Conservation (phyloP, 805 yeast genomes). For the Candida golubevii region DNA sequence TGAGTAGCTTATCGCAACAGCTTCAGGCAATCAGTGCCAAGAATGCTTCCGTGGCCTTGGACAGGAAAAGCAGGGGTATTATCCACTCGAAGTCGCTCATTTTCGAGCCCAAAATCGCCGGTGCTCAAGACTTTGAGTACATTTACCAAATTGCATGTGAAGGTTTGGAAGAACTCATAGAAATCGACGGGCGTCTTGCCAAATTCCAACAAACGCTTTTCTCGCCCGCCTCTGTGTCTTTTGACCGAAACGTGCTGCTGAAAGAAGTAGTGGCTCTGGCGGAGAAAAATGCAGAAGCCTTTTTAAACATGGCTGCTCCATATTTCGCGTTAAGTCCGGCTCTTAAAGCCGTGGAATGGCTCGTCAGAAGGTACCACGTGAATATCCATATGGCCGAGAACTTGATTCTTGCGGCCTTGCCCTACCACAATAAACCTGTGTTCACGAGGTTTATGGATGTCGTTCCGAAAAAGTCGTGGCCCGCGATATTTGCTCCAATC, state of each 20-base stretch:
- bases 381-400: conserved; percentile 76
- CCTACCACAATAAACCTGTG: conserved; percentile 71
- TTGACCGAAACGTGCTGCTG: conserved; percentile 80
- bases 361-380: conserved; percentile 83
- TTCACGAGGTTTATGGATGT: conserved; percentile 76
- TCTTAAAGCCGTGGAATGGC: conserved; percentile 87
- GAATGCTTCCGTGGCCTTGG: conserved; percentile 70
- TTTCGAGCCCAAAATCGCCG: conserved; percentile 81
- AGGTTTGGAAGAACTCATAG: conserved; percentile 68
- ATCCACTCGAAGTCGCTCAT: conserved; percentile 85
- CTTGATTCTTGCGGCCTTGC: conserved; percentile 66
- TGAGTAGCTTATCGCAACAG: conserved; percentile 75
- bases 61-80: conserved; percentile 81
- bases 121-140: conserved; percentile 89
- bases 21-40: conserved; percentile 62
- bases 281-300: conserved; percentile 69
- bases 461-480: conserved; percentile 54
- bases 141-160: conserved; percentile 68
- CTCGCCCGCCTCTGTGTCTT: conserved; percentile 70
- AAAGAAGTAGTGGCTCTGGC: conserved; percentile 72
- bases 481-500: conserved; percentile 76
- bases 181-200: conserved; percentile 70
- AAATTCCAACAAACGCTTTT: conserved; percentile 71
- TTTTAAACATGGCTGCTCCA: conserved; percentile 69
- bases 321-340: conserved; percentile 74